Evolutionary conservation across 108 stramenopile genomes (phyloP).

Genomic region (Craspedostauros australis): DNA sequence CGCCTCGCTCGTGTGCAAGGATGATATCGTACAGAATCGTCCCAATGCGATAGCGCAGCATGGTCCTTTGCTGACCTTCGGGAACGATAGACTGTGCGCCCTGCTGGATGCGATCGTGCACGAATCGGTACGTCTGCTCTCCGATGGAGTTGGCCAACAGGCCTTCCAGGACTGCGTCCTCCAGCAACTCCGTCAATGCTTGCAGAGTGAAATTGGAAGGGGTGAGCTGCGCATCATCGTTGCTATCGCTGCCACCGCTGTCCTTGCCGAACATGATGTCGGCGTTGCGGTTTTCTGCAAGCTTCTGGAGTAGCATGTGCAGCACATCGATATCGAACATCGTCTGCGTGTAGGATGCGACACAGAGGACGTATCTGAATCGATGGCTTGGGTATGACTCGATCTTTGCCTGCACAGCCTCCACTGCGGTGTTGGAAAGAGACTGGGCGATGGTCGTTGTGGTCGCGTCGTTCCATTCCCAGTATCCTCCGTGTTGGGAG

Average conservation of each 20-base stretch:
- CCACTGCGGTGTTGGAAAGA: background rate
- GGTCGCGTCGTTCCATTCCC: background rate
- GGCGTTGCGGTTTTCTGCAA: no score
- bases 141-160: background rate
- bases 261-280: no score
- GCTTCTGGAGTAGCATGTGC: background rate
- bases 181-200: background rate
- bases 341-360: background rate
- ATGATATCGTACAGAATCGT: background rate
- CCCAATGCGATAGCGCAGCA: background rate
- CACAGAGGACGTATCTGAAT: background rate
- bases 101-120: conserved; percentile 8
- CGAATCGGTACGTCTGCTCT: background rate
- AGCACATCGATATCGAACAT: background rate
- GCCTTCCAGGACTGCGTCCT: background rate
- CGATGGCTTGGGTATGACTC: background rate
- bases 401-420: background rate
- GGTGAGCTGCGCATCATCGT: no score
- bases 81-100: background rate
- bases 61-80: background rate
- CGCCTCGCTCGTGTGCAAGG: background rate
- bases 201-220: background rate
- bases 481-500: background rate
- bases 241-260: no score
- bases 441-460: no score